phyloP scores from a whole-genome alignment of 2,329 filamentous ascomycete species.

The Cladophialophora chaetospira region DNA sequence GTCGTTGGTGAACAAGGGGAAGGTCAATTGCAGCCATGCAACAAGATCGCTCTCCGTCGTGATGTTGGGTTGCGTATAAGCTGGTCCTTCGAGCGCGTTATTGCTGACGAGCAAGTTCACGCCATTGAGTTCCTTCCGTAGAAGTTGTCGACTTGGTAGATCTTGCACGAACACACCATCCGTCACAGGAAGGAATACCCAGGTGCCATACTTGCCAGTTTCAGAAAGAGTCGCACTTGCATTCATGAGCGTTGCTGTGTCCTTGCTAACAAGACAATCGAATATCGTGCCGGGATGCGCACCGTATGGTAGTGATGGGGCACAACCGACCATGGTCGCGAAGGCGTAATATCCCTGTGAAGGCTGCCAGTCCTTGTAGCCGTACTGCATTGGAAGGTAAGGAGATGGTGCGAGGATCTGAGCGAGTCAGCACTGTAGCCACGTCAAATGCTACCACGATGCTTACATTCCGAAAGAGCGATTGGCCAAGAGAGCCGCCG shows the following conservation, averaged over 20 bases:
- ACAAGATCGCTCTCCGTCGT: conserved; percentile 45
- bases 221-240: conserved; percentile 41
- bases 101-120: conserved; percentile 44
- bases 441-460: neutral
- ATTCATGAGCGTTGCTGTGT: conserved; percentile 42
- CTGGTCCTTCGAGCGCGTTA: conserved; percentile 55
- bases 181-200: conserved; percentile 49
- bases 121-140: conserved; percentile 43
- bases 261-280: conserved; percentile 44
- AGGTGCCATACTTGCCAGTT: conserved; percentile 43
- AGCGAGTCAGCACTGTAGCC: neutral
- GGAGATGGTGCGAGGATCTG: conserved; percentile 49
- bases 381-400: conserved; percentile 58
- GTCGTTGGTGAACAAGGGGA: conserved; percentile 44
- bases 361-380: conserved; percentile 50
- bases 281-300: conserved; percentile 40
- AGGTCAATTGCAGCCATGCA: conserved; percentile 44
- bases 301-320: conserved; percentile 36
- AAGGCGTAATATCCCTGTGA: conserved; percentile 52
- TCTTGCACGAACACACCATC: conserved; percentile 45
- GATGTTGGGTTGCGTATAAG: conserved; percentile 51
- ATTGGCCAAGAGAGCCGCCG: conserved; percentile 45
- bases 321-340: conserved; percentile 46
- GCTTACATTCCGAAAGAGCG: conserved; percentile 41
- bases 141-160: conserved; percentile 43